Evolutionary conservation across 805 yeast genomes (phyloP), one percentile per base, ranked within the genome.

Genomic region (Zygosaccharomyces pseudorouxii): DNA sequence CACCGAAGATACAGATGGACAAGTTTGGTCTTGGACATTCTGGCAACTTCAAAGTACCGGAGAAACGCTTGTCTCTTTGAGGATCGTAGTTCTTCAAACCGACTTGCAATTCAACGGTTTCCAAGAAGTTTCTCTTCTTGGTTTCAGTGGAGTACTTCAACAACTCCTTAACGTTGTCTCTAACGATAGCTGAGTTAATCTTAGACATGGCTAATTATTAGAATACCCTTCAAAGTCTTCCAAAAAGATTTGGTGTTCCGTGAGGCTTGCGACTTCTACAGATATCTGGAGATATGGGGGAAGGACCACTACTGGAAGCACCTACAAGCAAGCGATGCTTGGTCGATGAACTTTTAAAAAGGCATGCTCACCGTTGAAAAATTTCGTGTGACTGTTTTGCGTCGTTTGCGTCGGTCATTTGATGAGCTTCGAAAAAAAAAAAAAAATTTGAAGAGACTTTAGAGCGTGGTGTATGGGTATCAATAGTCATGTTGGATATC

Each of bases 1-100:
- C 99, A 86, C 99, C 99, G 71, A 93, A 93, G 75, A 93, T 89
- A 81, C 99, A 93, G 81, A 93, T 78, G 78, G 98, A 87, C 98
- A 93, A 89, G 96, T 93, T 93, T 80, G 99, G 99, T 84, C 99
- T 95, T 81, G 99, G 99, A 64, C 95, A 96, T 73, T 83, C 84
- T 73, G 99, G 99, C 69, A 93, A 82, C 80, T 84, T 93, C 80
- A 93, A 84, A 73, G 98, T 72, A 81, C 99, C 99, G 75, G 98
- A 92, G 97, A 93, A 93, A 89, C 99, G 98, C 90, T 93, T 93
- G 80, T 93, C 99, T 88, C 99, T 90, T 83, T 93, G 99, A 74
- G 99, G 98, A 77, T 93, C 99, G 80, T 93, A 93, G 96, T 93
- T 93, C 90, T 93, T 93, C 70, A 93, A 84, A 78, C 99, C 99